Conservation (phyloP, 306 rosid species). For the Mimosa pudica region DNA sequence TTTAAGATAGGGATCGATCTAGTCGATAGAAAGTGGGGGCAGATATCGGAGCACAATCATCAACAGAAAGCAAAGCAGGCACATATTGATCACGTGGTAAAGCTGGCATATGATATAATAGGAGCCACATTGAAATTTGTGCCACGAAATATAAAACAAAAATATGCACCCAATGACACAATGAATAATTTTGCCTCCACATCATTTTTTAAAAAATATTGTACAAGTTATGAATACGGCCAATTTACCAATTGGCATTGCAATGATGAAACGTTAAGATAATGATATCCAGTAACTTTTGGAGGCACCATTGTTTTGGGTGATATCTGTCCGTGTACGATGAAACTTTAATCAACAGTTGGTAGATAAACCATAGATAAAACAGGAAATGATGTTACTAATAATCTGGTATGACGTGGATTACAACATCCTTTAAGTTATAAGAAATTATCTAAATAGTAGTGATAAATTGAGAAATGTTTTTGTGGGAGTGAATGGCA, state of each 20-base stretch:
- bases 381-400: not conserved
- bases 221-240: not conserved
- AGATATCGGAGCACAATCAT: too few relatives aligned
- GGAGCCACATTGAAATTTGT: not conserved
- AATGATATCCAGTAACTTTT: not conserved
- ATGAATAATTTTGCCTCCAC: not conserved
- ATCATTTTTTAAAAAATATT: not conserved
- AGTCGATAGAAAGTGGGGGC: not conserved
- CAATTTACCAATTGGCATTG: too few relatives aligned
- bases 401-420: not conserved
- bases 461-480: not conserved
- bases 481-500: not conserved
- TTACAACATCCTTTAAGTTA: not conserved
- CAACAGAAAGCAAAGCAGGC: not conserved
- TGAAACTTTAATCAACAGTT: not conserved
- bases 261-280: too few relatives aligned
- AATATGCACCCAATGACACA: not conserved
- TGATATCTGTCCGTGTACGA: not conserved
- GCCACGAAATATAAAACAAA: not conserved
- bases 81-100: not conserved
- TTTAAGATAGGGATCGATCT: not conserved
- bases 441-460: not conserved
- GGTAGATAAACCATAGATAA: not conserved
- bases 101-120: not conserved
- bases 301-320: not conserved